Evolutionary conservation across 2,329 filamentous ascomycete species (phyloP), one percentile per base, ranked within the genome.

Genomic region (Cladosporium velox): DNA sequence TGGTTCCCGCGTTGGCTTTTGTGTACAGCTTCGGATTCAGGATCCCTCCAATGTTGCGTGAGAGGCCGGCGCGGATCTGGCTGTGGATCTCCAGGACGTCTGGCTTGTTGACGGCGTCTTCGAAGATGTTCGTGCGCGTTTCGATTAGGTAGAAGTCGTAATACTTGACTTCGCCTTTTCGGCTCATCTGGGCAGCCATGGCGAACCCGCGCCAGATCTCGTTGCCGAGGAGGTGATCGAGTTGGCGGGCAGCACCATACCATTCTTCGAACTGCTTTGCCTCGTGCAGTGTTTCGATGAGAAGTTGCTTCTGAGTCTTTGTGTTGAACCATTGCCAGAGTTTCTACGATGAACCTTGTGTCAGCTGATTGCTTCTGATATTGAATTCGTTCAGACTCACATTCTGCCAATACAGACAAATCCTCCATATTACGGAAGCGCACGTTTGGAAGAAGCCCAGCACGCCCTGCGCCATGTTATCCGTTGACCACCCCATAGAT

Each of bases 21-120:
- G 93, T 93, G 80, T 93, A 97, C 1, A 97, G 83, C 69, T 88
- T 88, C 2, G 91, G 88, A 1, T 90, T 87, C 0, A 91, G 92
- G 72, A 97, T 96, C 76, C 96, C 96, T 66, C 92, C 93, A n/a
- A 96, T 82, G 73, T 97, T 97, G 41, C 93, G 88, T 34, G 96
- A 83, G 41, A 87, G 79, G 12, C 86, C 92, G 15, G 91, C 92
- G 30, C 92, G 89, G 47, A 97, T 83, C 21, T 96, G 84, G 74
- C 93, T 93, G 67, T 93, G 88, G 8, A 97, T 82, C 18, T 87
- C 86, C 65, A 92, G 84, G 52, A 93, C 85, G 76, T 96, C 90
- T 69, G 87, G 67, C 8, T 69, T 61, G 28, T 70, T 63, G 54
- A 70, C 67, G 15, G 67, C 68, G 21, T 72, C 67, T 61, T 69